Percentiles rank a stretch among this genome's conserved stretches.
phyloP scores from a whole-genome alignment of 352 stramenopile species.

The Phytophthora multivora region DNA sequence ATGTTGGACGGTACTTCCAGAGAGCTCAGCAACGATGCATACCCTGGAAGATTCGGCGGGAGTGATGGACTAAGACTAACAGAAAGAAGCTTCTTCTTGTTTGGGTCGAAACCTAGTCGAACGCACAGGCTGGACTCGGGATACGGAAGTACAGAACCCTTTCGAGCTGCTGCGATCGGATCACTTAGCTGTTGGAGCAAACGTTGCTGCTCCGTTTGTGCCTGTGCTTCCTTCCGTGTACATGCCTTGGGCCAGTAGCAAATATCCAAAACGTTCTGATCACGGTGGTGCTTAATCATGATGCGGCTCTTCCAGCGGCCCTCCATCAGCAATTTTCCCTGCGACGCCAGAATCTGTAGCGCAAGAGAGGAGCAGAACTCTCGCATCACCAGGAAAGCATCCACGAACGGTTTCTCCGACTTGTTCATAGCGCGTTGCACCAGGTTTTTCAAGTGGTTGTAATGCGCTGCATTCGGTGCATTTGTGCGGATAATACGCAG shows the following conservation, averaged over 20 bases:
- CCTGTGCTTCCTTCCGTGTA: slow-evolving; percentile 54
- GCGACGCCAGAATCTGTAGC: slow-evolving; percentile 75
- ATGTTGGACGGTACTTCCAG: slow-evolving; percentile 78
- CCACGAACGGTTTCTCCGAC: slow-evolving; percentile 76
- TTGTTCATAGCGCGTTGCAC: slow-evolving; percentile 89
- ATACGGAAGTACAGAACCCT: slow-evolving; percentile 40
- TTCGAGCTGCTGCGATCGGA: slow-evolving; percentile 27
- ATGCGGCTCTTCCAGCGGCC: slow-evolving; percentile 82
- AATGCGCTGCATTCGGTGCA: slow-evolving; percentile 69
- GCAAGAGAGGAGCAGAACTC: slow-evolving; percentile 84
- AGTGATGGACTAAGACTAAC: slow-evolving; percentile 67
- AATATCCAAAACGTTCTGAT: slow-evolving; percentile 79
- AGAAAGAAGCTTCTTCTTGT: slow-evolving; percentile 67
- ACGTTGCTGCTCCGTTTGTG: slow-evolving; percentile 64
- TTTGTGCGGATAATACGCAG: slow-evolving; percentile 83
- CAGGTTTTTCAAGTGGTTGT: slow-evolving; percentile 85
- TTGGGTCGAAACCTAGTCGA: slow-evolving; percentile 61
- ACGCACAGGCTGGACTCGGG: slow-evolving; percentile 75
- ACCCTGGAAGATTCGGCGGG: slow-evolving; percentile 64
- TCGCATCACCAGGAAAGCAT: slow-evolving; percentile 82
- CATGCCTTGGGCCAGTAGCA: slow-evolving; percentile 86
- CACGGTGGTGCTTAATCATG: slow-evolving; percentile 77
- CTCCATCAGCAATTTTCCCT: slow-evolving; percentile 80
- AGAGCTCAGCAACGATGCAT: slow-evolving; percentile 56
- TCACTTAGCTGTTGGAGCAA: slow-evolving; percentile 63